Evolutionary conservation across 2,329 filamentous ascomycete species (phyloP).

Genomic region (Didymella sp.): DNA sequence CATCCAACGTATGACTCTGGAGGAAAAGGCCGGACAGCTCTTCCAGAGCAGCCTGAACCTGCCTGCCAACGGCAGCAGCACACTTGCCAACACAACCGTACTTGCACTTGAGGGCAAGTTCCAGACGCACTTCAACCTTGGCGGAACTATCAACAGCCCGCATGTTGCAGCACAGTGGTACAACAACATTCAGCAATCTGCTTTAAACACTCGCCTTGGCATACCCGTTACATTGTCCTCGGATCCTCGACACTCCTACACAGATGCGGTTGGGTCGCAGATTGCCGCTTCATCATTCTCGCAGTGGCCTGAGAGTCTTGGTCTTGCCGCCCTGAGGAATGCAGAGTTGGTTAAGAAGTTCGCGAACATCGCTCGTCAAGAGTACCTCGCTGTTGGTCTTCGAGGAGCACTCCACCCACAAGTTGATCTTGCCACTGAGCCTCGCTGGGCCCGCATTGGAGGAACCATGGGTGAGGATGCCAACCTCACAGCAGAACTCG

Average conservation of each 20-base stretch:
- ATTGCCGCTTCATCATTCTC: conserved; percentile 56
- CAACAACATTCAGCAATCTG: conserved; percentile 53
- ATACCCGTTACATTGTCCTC: conserved; percentile 59
- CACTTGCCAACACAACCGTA: conserved; percentile 43
- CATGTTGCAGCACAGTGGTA: conserved; percentile 49
- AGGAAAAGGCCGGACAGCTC: conserved; percentile 59
- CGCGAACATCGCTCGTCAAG: conserved; percentile 58
- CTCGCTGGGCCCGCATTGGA: conserved; percentile 58
- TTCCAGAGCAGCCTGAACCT: conserved; percentile 52
- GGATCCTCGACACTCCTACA: conserved; percentile 58
- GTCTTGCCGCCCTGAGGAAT: conserved; percentile 58
- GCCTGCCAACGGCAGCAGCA: conserved; percentile 41
- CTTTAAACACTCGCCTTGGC: conserved; percentile 56
- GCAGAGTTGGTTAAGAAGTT: conserved; percentile 55
- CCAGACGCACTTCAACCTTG: conserved; percentile 58
- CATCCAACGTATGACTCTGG: conserved; percentile 54
- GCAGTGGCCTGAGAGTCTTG: conserved; percentile 61
- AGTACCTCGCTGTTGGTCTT: conserved; percentile 55
- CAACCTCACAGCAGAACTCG: conserved; percentile 46
- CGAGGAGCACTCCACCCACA: conserved; percentile 59
- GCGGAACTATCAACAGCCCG: conserved; percentile 54
- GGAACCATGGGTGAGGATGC: conserved; percentile 60
- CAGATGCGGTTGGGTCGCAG: conserved; percentile 53
- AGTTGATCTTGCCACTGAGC: conserved; percentile 60
- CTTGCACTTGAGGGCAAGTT: conserved; percentile 46